Percentiles rank a stretch among this genome's conserved stretches.
Conservation (phyloP, 495 filamentous ascomycete genomes). For the Cetradonia linearis region DNA sequence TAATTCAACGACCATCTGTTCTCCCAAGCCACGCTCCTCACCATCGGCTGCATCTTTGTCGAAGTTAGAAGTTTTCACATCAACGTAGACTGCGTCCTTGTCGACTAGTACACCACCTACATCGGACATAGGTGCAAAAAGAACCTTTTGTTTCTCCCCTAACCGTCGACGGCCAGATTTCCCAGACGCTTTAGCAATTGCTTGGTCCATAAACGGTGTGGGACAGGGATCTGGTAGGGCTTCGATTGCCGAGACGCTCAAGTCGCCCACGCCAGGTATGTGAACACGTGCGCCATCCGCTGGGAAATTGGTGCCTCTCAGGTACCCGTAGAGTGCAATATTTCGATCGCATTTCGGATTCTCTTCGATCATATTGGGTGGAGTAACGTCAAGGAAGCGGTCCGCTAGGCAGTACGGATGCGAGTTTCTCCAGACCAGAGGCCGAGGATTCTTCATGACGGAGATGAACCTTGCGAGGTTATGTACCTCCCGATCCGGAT, state of each 20-base stretch:
- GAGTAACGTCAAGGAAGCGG: conserved; percentile 87
- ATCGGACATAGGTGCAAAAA: conserved; percentile 97
- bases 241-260: conserved; percentile 75
- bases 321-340: conserved; percentile 84
- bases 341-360: conserved; percentile 82
- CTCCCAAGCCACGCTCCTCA: conserved; percentile 73
- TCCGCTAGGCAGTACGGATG: conserved; percentile 92
- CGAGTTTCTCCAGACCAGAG: conserved; percentile 90
- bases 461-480: conserved; percentile 89
- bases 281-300: conserved; percentile 79
- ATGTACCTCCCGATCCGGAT: conserved; percentile 92
- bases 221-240: conserved; percentile 88
- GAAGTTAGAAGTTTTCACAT: conserved; percentile 66
- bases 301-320: conserved; percentile 92
- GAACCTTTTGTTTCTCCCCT: conserved; percentile 89
- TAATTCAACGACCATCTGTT: conserved; percentile 82
- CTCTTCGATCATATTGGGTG: conserved; percentile 79
- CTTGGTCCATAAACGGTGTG: conserved; percentile 82
- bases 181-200: conserved; percentile 66
- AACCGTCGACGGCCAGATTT: conserved; percentile 65
- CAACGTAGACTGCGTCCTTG: conserved; percentile 72
- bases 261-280: conserved; percentile 88
- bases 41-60: conserved; percentile 48
- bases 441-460: conserved; percentile 97
- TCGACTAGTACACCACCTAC: conserved; percentile 82